These are phyloP conservation scores for Pyrenophora graminea DNA, from an alignment of 2,329 filamentous ascomycete genomes.

Conservation along the genomic window DNA sequence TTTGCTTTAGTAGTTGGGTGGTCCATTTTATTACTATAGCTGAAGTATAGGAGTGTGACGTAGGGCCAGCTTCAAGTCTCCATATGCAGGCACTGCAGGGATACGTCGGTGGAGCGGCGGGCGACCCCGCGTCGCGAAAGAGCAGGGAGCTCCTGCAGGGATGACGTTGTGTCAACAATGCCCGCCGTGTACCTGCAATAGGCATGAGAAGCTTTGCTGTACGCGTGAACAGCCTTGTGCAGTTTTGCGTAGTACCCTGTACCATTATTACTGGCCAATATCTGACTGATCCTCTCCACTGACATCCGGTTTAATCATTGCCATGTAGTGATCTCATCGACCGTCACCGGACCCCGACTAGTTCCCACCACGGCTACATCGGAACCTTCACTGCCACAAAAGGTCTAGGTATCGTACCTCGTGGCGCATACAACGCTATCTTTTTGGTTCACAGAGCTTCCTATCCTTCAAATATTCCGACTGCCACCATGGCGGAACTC, in stretches of 20 bases:
- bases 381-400: constrained; percentile 10
- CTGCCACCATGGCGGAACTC: constrained; percentile 41
- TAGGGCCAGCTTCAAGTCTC: constrained; percentile 2
- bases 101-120: constrained; percentile 8
- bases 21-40: no score
- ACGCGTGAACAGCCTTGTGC: constrained; percentile 3
- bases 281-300: background rate
- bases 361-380: constrained; percentile 19
- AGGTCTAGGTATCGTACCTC: background rate
- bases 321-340: constrained; percentile 18
- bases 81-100: constrained; percentile 4
- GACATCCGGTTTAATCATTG: background rate
- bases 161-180: constrained; percentile 21
- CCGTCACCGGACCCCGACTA: constrained; percentile 20
- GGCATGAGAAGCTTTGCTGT: background rate
- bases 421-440: background rate
- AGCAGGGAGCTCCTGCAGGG: constrained; percentile 12
- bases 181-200: background rate
- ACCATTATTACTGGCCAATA: no score
- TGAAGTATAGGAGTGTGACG: constrained; percentile 1
- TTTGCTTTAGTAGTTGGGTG: no score
- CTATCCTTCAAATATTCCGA: background rate
- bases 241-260: no score
- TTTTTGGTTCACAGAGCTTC: background rate
- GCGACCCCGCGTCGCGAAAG: constrained; percentile 16